Evolutionary conservation across 2,329 filamentous ascomycete genomes (phyloP).

Genomic region (Scytalidium sp.): DNA sequence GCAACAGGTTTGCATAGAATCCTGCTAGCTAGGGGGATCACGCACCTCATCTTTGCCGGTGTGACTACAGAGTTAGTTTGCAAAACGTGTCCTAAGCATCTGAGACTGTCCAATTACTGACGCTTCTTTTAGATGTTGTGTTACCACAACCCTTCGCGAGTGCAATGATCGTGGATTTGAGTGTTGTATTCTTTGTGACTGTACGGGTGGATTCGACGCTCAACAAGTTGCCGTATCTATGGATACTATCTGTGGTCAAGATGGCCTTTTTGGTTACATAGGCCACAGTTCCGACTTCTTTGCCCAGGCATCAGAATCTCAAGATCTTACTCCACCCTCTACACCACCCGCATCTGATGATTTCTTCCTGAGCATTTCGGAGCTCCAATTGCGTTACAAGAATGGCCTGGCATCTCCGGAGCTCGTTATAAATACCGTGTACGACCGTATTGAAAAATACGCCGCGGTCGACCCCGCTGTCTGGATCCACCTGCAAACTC

Average conservation of each 20-base stretch:
- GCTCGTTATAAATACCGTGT: constrained; percentile 40
- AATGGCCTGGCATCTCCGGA: constrained; percentile 37
- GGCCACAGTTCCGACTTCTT: constrained; percentile 38
- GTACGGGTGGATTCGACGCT: constrained; percentile 45
- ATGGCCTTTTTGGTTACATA: constrained; percentile 49
- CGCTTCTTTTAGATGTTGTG: constrained; percentile 41
- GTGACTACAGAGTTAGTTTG: constrained; percentile 49
- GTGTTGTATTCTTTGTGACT: constrained; percentile 49
- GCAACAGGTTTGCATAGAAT: constrained; percentile 50
- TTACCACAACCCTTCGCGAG: constrained; percentile 53
- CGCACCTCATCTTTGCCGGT: constrained; percentile 54
- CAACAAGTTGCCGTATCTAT: constrained; percentile 43
- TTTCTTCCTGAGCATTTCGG: constrained; percentile 29
- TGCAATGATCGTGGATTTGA: constrained; percentile 60
- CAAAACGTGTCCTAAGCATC: neutral
- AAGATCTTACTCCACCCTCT: constrained; percentile 17
- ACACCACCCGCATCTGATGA: constrained; percentile 19
- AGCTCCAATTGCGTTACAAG: constrained; percentile 41
- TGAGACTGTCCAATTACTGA: constrained; percentile 5
- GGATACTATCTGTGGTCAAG: constrained; percentile 48
- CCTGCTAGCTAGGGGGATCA: constrained; percentile 52
- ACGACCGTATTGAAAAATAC: constrained; percentile 46
- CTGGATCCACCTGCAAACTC: constrained; percentile 44
- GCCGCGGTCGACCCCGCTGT: constrained; percentile 43
- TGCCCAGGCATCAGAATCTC: constrained; percentile 18